Evolutionary conservation across 257 asterid genomes (phyloP).

Genomic region (Echium plantagineum): DNA sequence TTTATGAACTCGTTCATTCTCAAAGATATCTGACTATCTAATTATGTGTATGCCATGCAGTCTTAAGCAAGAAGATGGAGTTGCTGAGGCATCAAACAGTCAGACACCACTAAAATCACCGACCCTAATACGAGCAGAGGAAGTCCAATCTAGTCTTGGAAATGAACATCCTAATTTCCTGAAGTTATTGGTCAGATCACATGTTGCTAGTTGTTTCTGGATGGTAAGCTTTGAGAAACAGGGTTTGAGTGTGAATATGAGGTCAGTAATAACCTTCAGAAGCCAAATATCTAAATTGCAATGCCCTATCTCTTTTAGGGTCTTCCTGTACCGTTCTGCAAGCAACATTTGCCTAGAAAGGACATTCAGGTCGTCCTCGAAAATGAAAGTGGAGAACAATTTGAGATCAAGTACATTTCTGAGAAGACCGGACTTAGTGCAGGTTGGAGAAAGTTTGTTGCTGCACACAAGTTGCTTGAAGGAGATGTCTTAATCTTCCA

Average conservation of each 20-base stretch:
- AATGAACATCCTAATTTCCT: conserved; percentile 37
- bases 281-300: conserved; percentile 8
- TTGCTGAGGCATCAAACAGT: conserved; percentile 23
- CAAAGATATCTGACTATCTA: not conserved
- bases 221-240: conserved; percentile 36
- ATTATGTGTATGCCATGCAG: conserved; percentile 29
- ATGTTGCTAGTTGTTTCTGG: conserved; percentile 79
- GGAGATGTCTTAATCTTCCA: conserved; percentile 84
- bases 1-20: not conserved
- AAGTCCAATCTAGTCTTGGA: conserved; percentile 43
- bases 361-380: conserved; percentile 49
- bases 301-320: conserved; percentile 38
- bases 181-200: conserved; percentile 58
- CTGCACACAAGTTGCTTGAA: conserved; percentile 64
- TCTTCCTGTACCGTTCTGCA: conserved; percentile 84
- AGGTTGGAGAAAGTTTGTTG: conserved; percentile 84
- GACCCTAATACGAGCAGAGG: conserved; percentile 60
- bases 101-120: conserved; percentile 38
- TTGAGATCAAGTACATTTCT: conserved; percentile 54
- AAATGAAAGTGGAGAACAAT: conserved; percentile 58
- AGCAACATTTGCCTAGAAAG: conserved; percentile 45
- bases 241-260: conserved; percentile 3
- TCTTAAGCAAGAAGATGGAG: conserved; percentile 25
- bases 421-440: conserved; percentile 87
- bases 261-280: conserved; percentile 4